Base-by-base conservation (phyloP, 2,329 filamentous ascomycete species). In the Monosporascus sp. region DNA sequence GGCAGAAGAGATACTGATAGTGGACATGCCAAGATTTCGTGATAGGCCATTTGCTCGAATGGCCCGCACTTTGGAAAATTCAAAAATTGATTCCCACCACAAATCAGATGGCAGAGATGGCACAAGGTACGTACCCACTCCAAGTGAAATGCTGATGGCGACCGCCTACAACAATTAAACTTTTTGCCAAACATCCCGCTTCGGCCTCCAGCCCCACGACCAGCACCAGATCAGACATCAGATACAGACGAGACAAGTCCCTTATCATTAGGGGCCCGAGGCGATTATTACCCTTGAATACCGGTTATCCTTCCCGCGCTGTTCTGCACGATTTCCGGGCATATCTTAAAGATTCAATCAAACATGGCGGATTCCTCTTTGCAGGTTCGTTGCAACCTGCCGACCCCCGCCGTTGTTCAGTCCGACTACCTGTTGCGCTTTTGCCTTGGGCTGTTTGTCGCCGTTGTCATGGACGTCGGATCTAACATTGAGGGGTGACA, bases 351-450 rank as follows among this genome's bases (percentile, higher is more conserved):
- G 16, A 20, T n/a, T 26, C 19, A 37, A 55, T 17, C 49, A 53
- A 66, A 53, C 46, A 78, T 78, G 75, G 70, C 69, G 58, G 74
- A 77, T 51, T 68, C 72, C 52, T 72, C 74, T 60, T 66, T 78
- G 61, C 74, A 78, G 73, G 75, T 78, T 69, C 61, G 74, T 75
- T 60, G 50, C 60, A 48, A 55, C 48, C 52, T 44, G 5, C 50
- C 48, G 14, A 48, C 53, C 49, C 54, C 59, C 51, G 51, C 56
- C 43, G 53, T 65, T 53, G 48, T 64, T 57, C 68, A 61, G 27
- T 14, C 11, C 31, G 11, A 35, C 31, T 35, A 4, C 31, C 31
- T 35, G 9, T 35, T 14, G 11, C 31, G 4, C 31, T 35, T 35
- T 14, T 35, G 31, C 11, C 31, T 35, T 35, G 31, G 31, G 31